Conservation (phyloP, 2,329 filamentous ascomycete genomes). For the Lecanosticta acicola region DNA sequence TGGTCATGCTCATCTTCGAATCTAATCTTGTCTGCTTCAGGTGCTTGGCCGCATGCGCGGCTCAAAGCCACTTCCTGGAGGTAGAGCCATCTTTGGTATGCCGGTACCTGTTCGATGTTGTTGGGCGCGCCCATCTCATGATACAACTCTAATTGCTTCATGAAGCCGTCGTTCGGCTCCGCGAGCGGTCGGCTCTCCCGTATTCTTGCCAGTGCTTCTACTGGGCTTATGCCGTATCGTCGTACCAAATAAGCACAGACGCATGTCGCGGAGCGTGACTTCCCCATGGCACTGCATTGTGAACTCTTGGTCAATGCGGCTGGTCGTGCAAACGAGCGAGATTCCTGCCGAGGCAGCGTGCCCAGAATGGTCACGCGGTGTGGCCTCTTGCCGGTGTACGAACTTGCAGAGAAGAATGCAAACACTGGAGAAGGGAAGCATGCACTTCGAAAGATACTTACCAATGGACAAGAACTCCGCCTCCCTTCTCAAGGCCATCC, state of each 20-base stretch:
- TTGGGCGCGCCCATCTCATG: conserved; percentile 77
- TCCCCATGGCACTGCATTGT: conserved; percentile 73
- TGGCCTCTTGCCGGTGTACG: neutral
- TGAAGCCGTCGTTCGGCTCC: conserved; percentile 88
- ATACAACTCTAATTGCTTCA: conserved; percentile 80
- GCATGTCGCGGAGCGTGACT: conserved; percentile 82
- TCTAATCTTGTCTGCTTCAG: conserved; percentile 66
- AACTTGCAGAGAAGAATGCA: neutral
- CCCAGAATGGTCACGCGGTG: neutral
- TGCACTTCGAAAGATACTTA: conserved; percentile 40
- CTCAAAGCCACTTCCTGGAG: conserved; percentile 60
- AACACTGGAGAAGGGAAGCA: too few species aligned
- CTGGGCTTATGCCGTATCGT: conserved; percentile 45
- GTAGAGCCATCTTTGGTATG: conserved; percentile 76
- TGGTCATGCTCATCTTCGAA: conserved; percentile 66
- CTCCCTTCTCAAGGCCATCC: conserved; percentile 58
- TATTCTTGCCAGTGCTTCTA: conserved; percentile 65
- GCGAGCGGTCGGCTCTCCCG: conserved; percentile 67
- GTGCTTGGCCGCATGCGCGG: conserved; percentile 70
- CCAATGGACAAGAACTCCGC: conserved; percentile 65
- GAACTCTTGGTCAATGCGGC: conserved; percentile 6
- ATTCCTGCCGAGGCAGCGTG: neutral
- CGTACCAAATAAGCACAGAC: conserved; percentile 79
- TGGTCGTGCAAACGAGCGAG: neutral
- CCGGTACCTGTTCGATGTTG: conserved; percentile 61